These are phyloP conservation scores for Malbranchea cinnamomea DNA, from an alignment of 2,329 filamentous ascomycete genomes.

Conservation along the genomic window DNA sequence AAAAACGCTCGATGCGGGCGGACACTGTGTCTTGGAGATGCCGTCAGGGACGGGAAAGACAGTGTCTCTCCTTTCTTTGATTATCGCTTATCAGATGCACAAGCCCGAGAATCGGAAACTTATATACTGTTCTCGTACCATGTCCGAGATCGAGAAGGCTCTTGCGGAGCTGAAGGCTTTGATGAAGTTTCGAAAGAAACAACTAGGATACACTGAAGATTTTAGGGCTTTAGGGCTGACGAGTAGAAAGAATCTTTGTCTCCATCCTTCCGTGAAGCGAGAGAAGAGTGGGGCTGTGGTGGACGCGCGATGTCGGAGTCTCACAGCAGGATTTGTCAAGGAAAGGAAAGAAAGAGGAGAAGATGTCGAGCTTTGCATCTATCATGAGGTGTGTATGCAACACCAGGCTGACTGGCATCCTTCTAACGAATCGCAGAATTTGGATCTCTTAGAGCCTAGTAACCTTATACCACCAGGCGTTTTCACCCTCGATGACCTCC, in stretches of 20 bases:
- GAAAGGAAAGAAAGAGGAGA: conserved; percentile 95
- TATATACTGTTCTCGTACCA: conserved; percentile 97
- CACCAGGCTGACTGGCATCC: conserved; percentile 10
- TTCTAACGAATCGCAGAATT: too few species aligned
- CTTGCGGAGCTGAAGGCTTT: conserved; percentile 77
- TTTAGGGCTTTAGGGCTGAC: conserved; percentile 86
- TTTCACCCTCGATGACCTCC: conserved; percentile 81
- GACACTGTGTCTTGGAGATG: conserved; percentile 97
- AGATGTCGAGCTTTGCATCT: conserved; percentile 84
- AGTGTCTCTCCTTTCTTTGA: conserved; percentile 83
- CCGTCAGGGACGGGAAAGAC: conserved; percentile 97
- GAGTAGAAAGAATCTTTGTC: conserved; percentile 90
- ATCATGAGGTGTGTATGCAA: conserved; percentile 58
- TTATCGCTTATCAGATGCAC: conserved; percentile 90
- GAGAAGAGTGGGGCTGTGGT: conserved; percentile 93
- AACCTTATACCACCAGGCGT: conserved; percentile 90
- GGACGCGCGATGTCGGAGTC: conserved; percentile 85
- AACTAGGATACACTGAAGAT: conserved; percentile 83
- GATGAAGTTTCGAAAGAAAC: conserved; percentile 85
- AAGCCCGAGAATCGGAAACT: conserved; percentile 89
- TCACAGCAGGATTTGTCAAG: conserved; percentile 93
- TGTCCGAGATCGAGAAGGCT: conserved; percentile 99
- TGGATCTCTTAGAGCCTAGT: conserved; percentile 86
- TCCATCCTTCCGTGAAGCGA: conserved; percentile 88
- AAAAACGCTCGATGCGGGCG: conserved; percentile 77